These are phyloP conservation scores for Thozetella sp. DNA, from an alignment of 495 filamentous ascomycete species.

Conservation along the genomic window DNA sequence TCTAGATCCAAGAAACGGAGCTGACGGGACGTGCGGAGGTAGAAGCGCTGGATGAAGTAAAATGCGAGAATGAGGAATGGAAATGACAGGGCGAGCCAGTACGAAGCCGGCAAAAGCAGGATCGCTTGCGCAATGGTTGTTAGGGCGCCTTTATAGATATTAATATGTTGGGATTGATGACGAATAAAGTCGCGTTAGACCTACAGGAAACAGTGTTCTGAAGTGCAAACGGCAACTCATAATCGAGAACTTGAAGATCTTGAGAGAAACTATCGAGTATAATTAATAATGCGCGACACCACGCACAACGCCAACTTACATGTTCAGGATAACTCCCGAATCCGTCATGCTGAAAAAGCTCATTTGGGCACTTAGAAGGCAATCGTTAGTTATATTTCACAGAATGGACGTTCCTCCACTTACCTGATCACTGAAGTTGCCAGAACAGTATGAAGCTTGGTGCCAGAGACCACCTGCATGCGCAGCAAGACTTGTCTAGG, in stretches of 20 bases:
- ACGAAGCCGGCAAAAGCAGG: slow-evolving; percentile 46
- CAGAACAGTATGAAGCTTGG: background rate
- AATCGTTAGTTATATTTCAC: background rate
- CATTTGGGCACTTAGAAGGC: slow-evolving; percentile 21
- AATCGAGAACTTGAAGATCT: slow-evolving; percentile 63
- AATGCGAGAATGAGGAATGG: slow-evolving; percentile 30
- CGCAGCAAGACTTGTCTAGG: background rate
- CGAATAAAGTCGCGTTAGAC: background rate
- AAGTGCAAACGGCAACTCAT: slow-evolving; percentile 43
- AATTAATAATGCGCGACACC: background rate
- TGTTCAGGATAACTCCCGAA: slow-evolving; percentile 27
- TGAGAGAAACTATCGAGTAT: slow-evolving; percentile 48
- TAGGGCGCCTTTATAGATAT: slow-evolving; percentile 9
- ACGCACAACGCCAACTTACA: background rate
- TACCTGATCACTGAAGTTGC: slow-evolving; percentile 21
- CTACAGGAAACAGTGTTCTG: slow-evolving; percentile 21
- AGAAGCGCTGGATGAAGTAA: slow-evolving; percentile 60
- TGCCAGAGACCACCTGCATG: background rate
- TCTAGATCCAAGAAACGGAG: slow-evolving; percentile 66
- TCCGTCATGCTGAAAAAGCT: slow-evolving; percentile 29
- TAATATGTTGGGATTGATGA: background rate
- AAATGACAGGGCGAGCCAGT: slow-evolving; percentile 39
- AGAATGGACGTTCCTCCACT: background rate
- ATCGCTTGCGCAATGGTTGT: slow-evolving; percentile 29
- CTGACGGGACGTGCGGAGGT: slow-evolving; percentile 67